A percentile compares a stretch with the other conserved stretches of the same genome.
These are phyloP conservation scores for Podospora didyma DNA, from an alignment of 495 filamentous ascomycete species.

Conservation along the genomic window DNA sequence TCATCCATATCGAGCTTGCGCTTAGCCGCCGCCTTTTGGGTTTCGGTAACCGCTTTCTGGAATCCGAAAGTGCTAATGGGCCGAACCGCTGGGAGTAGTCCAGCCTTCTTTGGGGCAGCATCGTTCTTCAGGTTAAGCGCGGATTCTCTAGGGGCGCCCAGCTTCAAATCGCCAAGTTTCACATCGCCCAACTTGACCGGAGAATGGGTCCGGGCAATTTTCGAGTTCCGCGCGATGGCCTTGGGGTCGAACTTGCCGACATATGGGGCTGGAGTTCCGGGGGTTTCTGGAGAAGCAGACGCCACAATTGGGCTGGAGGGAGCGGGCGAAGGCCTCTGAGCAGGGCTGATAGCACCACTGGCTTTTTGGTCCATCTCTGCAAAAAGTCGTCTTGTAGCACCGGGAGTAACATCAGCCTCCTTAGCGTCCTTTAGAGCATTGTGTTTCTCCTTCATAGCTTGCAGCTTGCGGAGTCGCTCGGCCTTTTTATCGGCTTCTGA, in stretches of 20 bases:
- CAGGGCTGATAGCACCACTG: conserved; percentile 48
- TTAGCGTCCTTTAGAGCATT: conserved; percentile 73
- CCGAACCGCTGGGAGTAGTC: conserved; percentile 32
- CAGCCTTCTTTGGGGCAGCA: conserved; percentile 13
- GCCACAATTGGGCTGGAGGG: conserved; percentile 50
- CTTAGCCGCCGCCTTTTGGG: conserved; percentile 64
- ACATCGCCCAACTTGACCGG: conserved; percentile 38
- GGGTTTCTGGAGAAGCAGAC: conserved; percentile 36
- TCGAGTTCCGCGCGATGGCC: conserved; percentile 71
- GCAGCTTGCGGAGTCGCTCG: conserved; percentile 76
- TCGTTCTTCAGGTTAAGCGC: background rate
- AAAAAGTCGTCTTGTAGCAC: conserved; percentile 62
- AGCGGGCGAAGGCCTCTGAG: conserved; percentile 51
- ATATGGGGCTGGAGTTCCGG: conserved; percentile 48
- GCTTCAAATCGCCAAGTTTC: conserved; percentile 28
- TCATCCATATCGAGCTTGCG: conserved; percentile 80
- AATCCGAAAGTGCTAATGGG: conserved; percentile 78
- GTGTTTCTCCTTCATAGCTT: conserved; percentile 92
- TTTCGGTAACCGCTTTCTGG: conserved; percentile 59
- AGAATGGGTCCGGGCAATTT: conserved; percentile 45
- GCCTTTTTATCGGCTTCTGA: conserved; percentile 82
- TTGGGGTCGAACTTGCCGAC: conserved; percentile 87
- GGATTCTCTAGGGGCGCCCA: conserved; percentile 28
- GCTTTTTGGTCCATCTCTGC: conserved; percentile 75
- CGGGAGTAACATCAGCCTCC: conserved; percentile 62